Conservation (phyloP, 2,329 filamentous ascomycete genomes). For the Phialophora macrospora region DNA sequence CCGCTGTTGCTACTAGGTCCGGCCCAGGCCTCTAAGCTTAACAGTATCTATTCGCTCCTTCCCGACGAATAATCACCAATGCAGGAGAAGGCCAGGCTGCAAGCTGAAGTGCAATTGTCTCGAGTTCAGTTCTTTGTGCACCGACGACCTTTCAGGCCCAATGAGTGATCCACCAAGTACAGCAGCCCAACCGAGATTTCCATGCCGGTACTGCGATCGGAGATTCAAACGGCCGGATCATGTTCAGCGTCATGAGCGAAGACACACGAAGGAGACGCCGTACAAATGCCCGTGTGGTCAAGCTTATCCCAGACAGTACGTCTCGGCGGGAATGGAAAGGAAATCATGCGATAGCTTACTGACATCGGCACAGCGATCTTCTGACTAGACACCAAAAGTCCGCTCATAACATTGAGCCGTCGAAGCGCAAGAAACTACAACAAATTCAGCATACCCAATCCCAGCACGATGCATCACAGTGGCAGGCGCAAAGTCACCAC, state of each 20-base stretch:
- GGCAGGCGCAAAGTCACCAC: background rate
- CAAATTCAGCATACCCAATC: background rate
- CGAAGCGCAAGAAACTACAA: background rate
- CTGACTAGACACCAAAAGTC: conserved; percentile 6
- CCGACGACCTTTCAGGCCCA: background rate
- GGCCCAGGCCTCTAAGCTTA: background rate
- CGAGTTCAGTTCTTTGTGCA: background rate
- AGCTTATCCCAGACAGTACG: conserved; percentile 11
- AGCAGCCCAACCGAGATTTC: conserved; percentile 2
- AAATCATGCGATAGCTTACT: too few relatives aligned
- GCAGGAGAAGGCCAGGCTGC: background rate
- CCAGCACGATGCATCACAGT: background rate
- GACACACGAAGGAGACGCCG: conserved; percentile 18
- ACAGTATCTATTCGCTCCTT: background rate
- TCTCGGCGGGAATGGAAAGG: background rate
- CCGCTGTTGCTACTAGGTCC: background rate
- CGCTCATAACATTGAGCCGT: conserved; percentile 1
- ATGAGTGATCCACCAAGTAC: background rate
- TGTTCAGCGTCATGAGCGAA: conserved; percentile 17
- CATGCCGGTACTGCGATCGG: conserved; percentile 16
- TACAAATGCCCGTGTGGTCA: conserved; percentile 17
- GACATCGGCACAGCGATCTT: conserved; percentile 2
- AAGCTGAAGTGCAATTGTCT: background rate
- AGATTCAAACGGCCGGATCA: conserved; percentile 13
- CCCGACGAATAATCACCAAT: background rate